A percentile compares a stretch with the other conserved stretches of the same genome.
Conservation (phyloP, 2,329 filamentous ascomycete species). For the Neofusicoccum sp. region DNA sequence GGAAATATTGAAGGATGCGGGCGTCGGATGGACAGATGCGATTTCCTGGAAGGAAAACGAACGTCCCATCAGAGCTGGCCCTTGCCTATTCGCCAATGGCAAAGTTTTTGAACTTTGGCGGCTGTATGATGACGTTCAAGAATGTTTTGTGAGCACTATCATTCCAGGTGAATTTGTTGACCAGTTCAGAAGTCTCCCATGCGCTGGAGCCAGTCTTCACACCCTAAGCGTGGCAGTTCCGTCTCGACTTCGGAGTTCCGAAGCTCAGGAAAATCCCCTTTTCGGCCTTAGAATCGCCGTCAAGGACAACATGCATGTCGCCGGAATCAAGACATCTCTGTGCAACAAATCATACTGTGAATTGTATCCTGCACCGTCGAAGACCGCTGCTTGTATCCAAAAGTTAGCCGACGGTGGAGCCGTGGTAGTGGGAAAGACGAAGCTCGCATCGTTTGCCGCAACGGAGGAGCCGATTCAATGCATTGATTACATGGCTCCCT, state of each 20-base stretch:
- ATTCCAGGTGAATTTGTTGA: too few species aligned
- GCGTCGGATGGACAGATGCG: background rate
- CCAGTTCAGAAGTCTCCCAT: background rate
- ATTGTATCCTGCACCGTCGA: background rate
- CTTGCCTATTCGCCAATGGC: background rate
- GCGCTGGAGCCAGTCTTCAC: background rate
- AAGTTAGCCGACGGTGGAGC: constrained; percentile 2
- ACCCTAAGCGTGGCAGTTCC: background rate
- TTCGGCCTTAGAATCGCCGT: constrained; percentile 22
- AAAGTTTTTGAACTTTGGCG: background rate
- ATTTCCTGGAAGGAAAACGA: too few species aligned
- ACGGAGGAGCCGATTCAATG: constrained; percentile 26
- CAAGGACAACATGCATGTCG: constrained; percentile 27
- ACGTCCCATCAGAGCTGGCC: background rate
- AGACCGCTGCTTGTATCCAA: background rate
- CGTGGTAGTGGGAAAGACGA: constrained; percentile 22
- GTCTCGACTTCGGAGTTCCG: background rate
- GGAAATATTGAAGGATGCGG: background rate
- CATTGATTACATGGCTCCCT: constrained; percentile 40
- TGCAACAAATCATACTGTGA: constrained; percentile 21
- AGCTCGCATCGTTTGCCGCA: constrained; percentile 20
- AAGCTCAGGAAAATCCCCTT: background rate
- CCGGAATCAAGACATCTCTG: constrained; percentile 21
- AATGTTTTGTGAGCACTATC: background rate
- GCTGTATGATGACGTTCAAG: background rate